Base-by-base conservation (phyloP, 2,329 filamentous ascomycete genomes). In the Aspergillus sp. region DNA sequence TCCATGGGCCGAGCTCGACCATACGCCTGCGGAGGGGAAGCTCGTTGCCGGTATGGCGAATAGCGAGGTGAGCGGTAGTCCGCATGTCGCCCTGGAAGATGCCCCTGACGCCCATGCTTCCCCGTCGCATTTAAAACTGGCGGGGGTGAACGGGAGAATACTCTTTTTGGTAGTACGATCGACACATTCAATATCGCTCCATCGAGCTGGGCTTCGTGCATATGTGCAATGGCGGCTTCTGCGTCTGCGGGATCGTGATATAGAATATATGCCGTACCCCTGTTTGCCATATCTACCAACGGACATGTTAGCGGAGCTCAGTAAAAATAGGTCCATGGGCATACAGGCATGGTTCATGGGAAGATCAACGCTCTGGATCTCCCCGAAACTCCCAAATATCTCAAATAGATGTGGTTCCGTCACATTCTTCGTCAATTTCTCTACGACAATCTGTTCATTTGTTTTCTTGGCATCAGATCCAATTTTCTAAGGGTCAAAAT, bases 121-220 rank as follows among this genome's bases (percentile, higher is more conserved):
- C 84, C 84, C 57, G 82, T 82, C 58, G 84, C 83, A 50, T 84
- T 84, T 51, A 88, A 84, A 52, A 89, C 86, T 5, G 84, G 84
- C 1, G 91, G 91, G 15, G 93, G 93, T 46, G 89, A 86, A 17
- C 86, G 87, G 6, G 90, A 93, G 68, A 96, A 90, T 66, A 91
- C 91, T 68, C 90, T 87, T 50, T 90, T 86, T 0, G 91, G 91
- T 37, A 96, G 81, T 25, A 96, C 91, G 64, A 97, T 95, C 45
- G 90, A 95, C 49, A 97, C 93, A 68, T 89, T 89, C 69, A 97
- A 87, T 40, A 87, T 82, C 21, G 88, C 86, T 52, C 92, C 92
- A 73, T 97, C 93, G 27, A 96, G 79, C 70, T 96, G 90, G n/a
- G 90, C 91, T 77, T 99, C 95, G 75, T 99, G 95, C 95, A 99